Conservation (phyloP, 2,329 filamentous ascomycete species). For the Pseudocercospora eumusae region DNA sequence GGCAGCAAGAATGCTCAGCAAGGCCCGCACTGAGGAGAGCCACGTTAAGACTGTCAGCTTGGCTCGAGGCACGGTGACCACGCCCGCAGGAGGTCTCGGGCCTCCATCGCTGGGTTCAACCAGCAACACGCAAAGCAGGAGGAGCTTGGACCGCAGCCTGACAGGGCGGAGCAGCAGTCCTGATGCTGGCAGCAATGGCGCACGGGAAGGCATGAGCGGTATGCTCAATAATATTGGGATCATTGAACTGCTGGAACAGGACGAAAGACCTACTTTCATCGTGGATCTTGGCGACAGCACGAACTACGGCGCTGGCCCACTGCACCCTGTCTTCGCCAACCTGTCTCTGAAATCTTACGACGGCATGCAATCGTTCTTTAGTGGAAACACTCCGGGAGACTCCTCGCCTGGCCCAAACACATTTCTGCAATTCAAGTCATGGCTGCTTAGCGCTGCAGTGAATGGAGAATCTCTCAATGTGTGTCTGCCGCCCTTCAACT, state of each 20-base stretch:
- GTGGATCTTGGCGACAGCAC: conserved; percentile 64
- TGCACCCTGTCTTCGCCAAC: conserved; percentile 70
- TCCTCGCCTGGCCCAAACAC: conserved; percentile 48
- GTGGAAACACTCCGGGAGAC: conserved; percentile 48
- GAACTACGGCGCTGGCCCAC: conserved; percentile 56
- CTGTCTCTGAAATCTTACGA: conserved; percentile 61
- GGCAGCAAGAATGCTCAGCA: conserved; percentile 60
- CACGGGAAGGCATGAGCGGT: conserved; percentile 35
- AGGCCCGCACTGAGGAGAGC: conserved; percentile 52
- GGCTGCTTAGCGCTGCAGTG: conserved; percentile 62
- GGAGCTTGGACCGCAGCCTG: conserved; percentile 38
- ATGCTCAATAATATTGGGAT: conserved; percentile 66
- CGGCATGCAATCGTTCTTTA: conserved; percentile 59
- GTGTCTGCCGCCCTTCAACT: conserved; percentile 58
- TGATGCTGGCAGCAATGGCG: conserved; percentile 24
- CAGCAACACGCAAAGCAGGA: conserved; percentile 42
- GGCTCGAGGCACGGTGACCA: conserved; percentile 49
- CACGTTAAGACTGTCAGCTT: conserved; percentile 56
- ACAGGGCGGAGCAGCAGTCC: conserved; percentile 34
- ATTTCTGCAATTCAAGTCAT: conserved; percentile 67
- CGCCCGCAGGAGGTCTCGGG: conserved; percentile 19
- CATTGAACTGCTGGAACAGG: conserved; percentile 72
- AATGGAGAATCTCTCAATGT: conserved; percentile 57
- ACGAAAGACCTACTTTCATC: conserved; percentile 74
- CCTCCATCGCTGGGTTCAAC: conserved; percentile 21